Base-by-base conservation (phyloP, 768 basidiomycete species). In the Psilocybe cubensis region DNA sequence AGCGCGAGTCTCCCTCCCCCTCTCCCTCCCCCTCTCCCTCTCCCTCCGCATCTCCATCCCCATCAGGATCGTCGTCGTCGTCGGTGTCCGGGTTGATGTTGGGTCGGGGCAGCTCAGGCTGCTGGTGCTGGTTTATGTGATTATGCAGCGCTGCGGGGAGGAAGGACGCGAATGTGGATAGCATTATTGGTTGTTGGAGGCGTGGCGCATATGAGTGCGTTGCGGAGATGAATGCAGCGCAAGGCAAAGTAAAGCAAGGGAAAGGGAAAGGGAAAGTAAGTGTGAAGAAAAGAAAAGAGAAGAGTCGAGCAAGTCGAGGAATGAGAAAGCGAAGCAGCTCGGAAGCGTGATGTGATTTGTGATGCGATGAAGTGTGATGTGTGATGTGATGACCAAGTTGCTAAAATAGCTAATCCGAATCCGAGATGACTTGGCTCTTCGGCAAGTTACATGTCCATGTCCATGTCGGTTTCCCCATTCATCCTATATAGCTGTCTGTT, bases 111-210 rank as follows among this genome's bases (percentile, higher is more conserved):
- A 64, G 55, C 56, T 62, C 65, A 38, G 56, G 63, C 43, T 33
- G 40, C 25, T 56, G n/a, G 57, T 33, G 40, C 25, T 56, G n/a
- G 57, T 63, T 56, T 7, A 66, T 55, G 63, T 81, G 80, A n/a
- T n/a, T n/a, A n/a, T n/a, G n/a, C n/a, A 82, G 69, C n/a, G 72
- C 68, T 27, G 79, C 72, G 35, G 83, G 82, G 0, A 85, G 67
- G 59, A 83, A 77, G 2, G 80, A 79, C 6, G 83, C 75, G 52
- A 84, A 68, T 49, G 79, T 77, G 54, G 83, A 77, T 67, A 85
- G 78, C 83, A 85, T 84, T 51, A 54, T 48, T 35, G 63, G 58
- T 61, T 64, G 51, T 48, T 57, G 54, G 48, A 49, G 27, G 38
- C 33, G 18, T 17, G 17, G 28, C 31, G 50, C 10, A 8, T n/a